Conservation (phyloP, 192 early-diverging fungal genomes). For the Chytriomyces sp. region DNA sequence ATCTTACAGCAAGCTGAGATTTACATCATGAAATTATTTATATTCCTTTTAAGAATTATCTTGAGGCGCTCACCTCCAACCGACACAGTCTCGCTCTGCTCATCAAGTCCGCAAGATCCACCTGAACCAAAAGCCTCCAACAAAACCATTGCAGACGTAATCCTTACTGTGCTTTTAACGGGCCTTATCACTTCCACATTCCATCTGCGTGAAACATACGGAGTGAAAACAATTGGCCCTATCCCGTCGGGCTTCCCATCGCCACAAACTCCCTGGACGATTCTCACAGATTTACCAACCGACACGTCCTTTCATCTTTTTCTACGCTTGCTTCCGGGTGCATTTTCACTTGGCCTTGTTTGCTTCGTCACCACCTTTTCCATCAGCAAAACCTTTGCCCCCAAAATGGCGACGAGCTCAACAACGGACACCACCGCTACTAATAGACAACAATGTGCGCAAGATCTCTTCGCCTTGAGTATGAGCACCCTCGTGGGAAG, state of each 20-base stretch:
- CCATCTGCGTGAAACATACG: not conserved
- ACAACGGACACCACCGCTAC: not conserved
- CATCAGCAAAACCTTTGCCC: slow-evolving; percentile 27
- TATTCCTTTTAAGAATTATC: too few species aligned
- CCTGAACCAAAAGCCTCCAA: not conserved
- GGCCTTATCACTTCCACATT: not conserved
- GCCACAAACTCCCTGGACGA: slow-evolving; percentile 9
- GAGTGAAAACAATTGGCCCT: slow-evolving; percentile 21
- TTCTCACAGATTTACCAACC: not conserved
- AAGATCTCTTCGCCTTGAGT: slow-evolving; percentile 13
- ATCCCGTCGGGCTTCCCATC: slow-evolving; percentile 21
- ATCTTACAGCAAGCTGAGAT: not conserved
- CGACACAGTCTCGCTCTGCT: not conserved
- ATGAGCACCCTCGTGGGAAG: not conserved
- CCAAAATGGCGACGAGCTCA: not conserved
- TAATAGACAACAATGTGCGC: not conserved
- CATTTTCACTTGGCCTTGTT: slow-evolving; percentile 16
- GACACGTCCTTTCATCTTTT: not conserved
- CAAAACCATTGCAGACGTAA: slow-evolving; percentile 15
- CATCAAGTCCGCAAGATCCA: not conserved
- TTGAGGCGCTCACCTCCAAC: too few species aligned
- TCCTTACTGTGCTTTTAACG: slow-evolving; percentile 19
- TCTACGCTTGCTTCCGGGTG: not conserved
- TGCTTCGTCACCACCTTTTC: slow-evolving; percentile 26
- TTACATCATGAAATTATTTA: too few species aligned